Conservation (phyloP, 495 filamentous ascomycete genomes). For the Penicillium antarcticum region DNA sequence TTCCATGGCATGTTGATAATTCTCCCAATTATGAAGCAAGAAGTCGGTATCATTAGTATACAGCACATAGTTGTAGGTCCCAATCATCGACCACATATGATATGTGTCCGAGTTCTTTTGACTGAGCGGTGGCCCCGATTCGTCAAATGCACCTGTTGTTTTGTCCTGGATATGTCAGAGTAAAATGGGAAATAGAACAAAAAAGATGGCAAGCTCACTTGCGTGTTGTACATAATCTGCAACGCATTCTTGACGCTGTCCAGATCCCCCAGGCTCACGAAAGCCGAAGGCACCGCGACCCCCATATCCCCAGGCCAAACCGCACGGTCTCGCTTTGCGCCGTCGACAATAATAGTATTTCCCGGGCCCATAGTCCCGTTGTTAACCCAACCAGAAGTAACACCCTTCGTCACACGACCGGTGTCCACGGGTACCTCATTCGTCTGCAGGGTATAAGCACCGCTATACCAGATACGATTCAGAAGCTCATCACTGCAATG, state of each 20-base stretch:
- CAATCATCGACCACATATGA: constrained; percentile 62
- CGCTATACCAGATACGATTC: constrained; percentile 64
- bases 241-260: constrained; percentile 60
- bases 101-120: constrained; percentile 58
- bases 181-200: background rate
- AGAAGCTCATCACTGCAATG: constrained; percentile 56
- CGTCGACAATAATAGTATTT: constrained; percentile 52
- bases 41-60: constrained; percentile 55
- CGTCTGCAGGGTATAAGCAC: constrained; percentile 60
- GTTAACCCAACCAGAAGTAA: constrained; percentile 53
- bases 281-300: constrained; percentile 52
- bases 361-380: constrained; percentile 54
- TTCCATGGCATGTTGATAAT: constrained; percentile 51
- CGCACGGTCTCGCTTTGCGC: constrained; percentile 57
- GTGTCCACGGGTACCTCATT: constrained; percentile 54
- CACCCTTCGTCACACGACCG: constrained; percentile 49
- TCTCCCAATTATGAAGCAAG: constrained; percentile 45
- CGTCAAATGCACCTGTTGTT: constrained; percentile 47
- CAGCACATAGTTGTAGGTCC: constrained; percentile 60
- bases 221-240: constrained; percentile 57
- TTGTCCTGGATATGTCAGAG: constrained; percentile 10
- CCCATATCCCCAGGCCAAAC: constrained; percentile 64
- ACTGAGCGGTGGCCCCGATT: constrained; percentile 57
- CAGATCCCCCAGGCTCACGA: constrained; percentile 58
- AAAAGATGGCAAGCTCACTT: constrained; percentile 27